Evolutionary conservation across 768 basidiomycete species (phyloP).

Genomic region (Podaxis sp.): DNA sequence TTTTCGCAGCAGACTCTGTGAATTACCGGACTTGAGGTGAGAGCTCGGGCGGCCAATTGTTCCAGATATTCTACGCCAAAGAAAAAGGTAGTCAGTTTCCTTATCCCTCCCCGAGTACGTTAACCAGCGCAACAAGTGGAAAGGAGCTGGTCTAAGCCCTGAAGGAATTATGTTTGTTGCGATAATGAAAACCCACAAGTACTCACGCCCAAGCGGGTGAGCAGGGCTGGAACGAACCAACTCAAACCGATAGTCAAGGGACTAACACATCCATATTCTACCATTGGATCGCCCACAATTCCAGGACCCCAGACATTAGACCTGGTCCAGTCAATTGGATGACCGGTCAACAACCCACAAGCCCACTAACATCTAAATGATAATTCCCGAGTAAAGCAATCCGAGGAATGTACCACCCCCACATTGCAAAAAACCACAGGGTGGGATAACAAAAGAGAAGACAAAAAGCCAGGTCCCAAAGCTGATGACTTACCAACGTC

Average conservation of each 20-base stretch:
- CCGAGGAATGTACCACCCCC: not conserved
- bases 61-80: not conserved
- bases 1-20: slow-evolving; percentile 8
- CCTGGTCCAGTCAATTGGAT: not conserved
- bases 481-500: not conserved
- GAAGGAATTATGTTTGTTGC: too few species aligned
- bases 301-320: not conserved
- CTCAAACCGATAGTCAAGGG: not conserved
- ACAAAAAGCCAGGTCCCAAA: not conserved
- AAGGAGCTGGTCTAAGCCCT: not conserved
- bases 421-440: not conserved
- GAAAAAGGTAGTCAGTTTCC: not conserved
- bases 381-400: not conserved
- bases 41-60: not conserved
- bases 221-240: slow-evolving; percentile 1
- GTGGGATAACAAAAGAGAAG: not conserved
- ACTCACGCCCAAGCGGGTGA: not conserved
- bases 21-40: not conserved
- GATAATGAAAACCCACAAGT: not conserved
- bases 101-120: not conserved
- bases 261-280: not conserved
- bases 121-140: not conserved
- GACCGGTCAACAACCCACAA: not conserved
- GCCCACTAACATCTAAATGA: not conserved
- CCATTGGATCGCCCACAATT: not conserved